Conservation (phyloP, 352 stramenopile species). For the Elongisporangium prolatum region DNA sequence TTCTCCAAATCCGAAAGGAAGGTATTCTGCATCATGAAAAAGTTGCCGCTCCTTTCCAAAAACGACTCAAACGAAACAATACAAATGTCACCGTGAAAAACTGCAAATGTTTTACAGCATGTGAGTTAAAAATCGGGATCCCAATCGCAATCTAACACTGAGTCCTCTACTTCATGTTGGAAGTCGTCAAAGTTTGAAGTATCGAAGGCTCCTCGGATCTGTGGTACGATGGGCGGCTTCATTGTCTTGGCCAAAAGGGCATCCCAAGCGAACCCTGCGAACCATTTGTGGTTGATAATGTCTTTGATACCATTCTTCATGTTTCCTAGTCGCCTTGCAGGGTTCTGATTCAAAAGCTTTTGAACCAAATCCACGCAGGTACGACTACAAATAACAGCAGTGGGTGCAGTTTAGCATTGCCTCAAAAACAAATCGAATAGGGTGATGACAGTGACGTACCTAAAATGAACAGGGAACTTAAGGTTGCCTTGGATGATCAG, state of each 20-base stretch:
- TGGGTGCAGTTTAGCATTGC: no score
- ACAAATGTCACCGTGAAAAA: no score
- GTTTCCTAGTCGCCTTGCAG: constrained; percentile 66
- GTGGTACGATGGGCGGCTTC: constrained; percentile 66
- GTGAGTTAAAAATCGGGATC: constrained; percentile 58
- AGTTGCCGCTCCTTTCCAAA: no score
- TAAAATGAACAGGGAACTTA: constrained; percentile 81
- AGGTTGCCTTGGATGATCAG: constrained; percentile 87
- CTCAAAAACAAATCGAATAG: not conserved
- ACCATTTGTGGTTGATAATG: constrained; percentile 85
- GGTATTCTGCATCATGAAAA: no score
- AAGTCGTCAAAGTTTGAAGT: constrained; percentile 84
- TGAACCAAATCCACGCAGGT: constrained; percentile 83
- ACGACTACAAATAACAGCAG: constrained; percentile 22
- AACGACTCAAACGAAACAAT: no score
- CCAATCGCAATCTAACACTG: constrained; percentile 60
- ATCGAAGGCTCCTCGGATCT: constrained; percentile 71
- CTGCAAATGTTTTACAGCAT: no score
- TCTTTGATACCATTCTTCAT: constrained; percentile 84
- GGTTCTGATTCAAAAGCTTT: constrained; percentile 81
- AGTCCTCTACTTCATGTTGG: constrained; percentile 57
- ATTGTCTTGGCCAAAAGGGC: constrained; percentile 50
- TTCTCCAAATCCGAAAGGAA: not conserved
- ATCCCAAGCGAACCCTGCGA: constrained; percentile 67
- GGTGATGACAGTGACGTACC: constrained; percentile 29